Conservation (phyloP, 2,329 filamentous ascomycete species). For the Monilinia fructicola region DNA sequence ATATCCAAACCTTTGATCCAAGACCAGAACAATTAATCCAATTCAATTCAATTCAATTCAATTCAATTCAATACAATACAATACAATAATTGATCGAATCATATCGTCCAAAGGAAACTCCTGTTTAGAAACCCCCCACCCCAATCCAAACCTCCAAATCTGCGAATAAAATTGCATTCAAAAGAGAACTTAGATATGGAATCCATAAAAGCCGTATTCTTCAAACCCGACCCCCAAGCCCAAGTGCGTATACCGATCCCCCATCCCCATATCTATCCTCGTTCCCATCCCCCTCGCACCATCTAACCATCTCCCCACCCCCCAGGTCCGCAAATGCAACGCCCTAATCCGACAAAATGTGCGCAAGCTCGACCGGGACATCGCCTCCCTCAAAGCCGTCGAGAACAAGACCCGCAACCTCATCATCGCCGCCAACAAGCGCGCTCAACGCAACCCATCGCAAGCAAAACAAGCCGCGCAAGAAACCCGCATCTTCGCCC, state of each 20-base stretch:
- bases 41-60: no score
- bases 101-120: no score
- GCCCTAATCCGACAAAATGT: constrained; percentile 83
- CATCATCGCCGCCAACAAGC: constrained; percentile 79
- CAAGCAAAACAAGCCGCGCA: constrained; percentile 75
- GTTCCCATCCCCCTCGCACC: background rate
- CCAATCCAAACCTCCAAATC: background rate
- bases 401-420: constrained; percentile 82
- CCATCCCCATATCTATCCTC: constrained; percentile 15
- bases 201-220: constrained; percentile 80
- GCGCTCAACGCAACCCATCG: constrained; percentile 75
- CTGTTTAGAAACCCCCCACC: background rate
- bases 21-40: background rate
- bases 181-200: constrained; percentile 64
- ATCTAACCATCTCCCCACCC: constrained; percentile 6
- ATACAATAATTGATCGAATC: background rate
- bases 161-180: no score
- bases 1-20: background rate
- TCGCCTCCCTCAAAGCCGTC: constrained; percentile 71
- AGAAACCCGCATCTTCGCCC: constrained; percentile 85
- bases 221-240: constrained; percentile 86
- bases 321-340: constrained; percentile 92
- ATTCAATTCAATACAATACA: no score
- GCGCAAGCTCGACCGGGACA: constrained; percentile 93
- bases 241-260: constrained; percentile 61